phyloP scores from a whole-genome alignment of 352 stramenopile genomes.

The Globisporangium alternatum region DNA sequence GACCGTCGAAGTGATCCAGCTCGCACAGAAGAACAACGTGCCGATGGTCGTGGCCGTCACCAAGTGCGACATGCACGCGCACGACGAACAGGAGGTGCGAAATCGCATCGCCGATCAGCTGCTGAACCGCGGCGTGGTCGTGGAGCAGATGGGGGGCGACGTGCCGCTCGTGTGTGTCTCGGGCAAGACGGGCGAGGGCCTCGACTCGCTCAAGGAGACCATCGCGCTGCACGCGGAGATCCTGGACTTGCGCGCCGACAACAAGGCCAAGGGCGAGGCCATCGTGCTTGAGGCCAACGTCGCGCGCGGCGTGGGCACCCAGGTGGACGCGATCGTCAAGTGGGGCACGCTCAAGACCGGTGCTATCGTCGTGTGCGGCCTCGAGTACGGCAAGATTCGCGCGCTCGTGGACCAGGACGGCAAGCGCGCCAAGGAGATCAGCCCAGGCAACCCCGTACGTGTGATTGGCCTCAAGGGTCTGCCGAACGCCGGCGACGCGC shows the following conservation, averaged over 20 bases:
- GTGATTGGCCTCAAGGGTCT: constrained; percentile 85
- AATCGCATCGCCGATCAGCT: constrained; percentile 85
- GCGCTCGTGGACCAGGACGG: constrained; percentile 61
- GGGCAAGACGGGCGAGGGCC: constrained; percentile 91
- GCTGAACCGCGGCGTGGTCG: constrained; percentile 91
- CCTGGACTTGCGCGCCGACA: constrained; percentile 94
- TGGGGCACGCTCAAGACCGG: constrained; percentile 95
- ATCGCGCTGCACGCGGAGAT: constrained; percentile 96
- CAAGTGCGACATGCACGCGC: constrained; percentile 93
- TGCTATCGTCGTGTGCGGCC: constrained; percentile 93
- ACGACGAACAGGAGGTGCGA: constrained; percentile 64
- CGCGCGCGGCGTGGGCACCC: constrained; percentile 92
- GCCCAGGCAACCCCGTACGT: constrained; percentile 89
- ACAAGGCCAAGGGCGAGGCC: constrained; percentile 84
- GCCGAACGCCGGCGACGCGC: constrained; percentile 68
- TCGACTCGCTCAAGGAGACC: constrained; percentile 97
- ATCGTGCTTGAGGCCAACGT: constrained; percentile 96
- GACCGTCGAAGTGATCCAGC: constrained; percentile 94
- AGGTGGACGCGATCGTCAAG: constrained; percentile 96
- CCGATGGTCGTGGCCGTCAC: constrained; percentile 97
- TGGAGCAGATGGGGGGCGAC: constrained; percentile 93
- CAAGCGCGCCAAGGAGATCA: constrained; percentile 88
- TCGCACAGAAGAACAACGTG: constrained; percentile 93
- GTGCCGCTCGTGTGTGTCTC: constrained; percentile 94
- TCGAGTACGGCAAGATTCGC: constrained; percentile 93